Conservation (phyloP, 2,329 filamentous ascomycete species). For the Hypoxylon sp. region DNA sequence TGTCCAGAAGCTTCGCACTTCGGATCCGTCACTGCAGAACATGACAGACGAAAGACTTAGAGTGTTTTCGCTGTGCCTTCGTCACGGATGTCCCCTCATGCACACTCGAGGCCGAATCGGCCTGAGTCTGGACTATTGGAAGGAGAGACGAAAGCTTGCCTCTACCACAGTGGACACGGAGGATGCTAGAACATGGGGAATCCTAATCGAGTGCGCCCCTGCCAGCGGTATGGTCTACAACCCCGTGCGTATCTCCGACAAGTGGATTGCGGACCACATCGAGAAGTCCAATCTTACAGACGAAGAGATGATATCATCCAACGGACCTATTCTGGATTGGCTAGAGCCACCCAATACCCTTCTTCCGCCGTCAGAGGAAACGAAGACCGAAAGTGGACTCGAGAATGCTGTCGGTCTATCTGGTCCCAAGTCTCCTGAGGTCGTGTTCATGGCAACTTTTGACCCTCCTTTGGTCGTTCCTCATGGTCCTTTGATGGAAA, state of each 20-base stretch:
- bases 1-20: conserved; percentile 62
- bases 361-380: conserved; percentile 57
- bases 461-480: conserved; percentile 78
- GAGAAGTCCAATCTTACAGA: conserved; percentile 62
- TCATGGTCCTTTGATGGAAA: conserved; percentile 66
- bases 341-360: conserved; percentile 74
- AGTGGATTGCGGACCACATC: conserved; percentile 76
- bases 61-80: conserved; percentile 71
- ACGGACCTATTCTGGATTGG: conserved; percentile 69
- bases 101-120: conserved; percentile 74
- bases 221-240: conserved; percentile 53
- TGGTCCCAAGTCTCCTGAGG: conserved; percentile 68
- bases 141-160: conserved; percentile 62
- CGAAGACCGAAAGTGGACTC: conserved; percentile 61
- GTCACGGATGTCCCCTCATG: conserved; percentile 75
- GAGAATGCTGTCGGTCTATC: conserved; percentile 54
- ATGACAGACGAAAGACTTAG: conserved; percentile 60
- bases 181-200: conserved; percentile 66
- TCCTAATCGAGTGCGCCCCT: conserved; percentile 71
- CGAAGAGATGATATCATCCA: conserved; percentile 51
- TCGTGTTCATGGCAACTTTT: conserved; percentile 78
- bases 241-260: conserved; percentile 74
- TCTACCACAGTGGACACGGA: conserved; percentile 49
- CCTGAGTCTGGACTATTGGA: conserved; percentile 81
- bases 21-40: conserved; percentile 55